These are phyloP conservation scores for Zopfochytrium polystomum DNA, from an alignment of 371 early-diverging fungal species.

Conservation along the genomic window DNA sequence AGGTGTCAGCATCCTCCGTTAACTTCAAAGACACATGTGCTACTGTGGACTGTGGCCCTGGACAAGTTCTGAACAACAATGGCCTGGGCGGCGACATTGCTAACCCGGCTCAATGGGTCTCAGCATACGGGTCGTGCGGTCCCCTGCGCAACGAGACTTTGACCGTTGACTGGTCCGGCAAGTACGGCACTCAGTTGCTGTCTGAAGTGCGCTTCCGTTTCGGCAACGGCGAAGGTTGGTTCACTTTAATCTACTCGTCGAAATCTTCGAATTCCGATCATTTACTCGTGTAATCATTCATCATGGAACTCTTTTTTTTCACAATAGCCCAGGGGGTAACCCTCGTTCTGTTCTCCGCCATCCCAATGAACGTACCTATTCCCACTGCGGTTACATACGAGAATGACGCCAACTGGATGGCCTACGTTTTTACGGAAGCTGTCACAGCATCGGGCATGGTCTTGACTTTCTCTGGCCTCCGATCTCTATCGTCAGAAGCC, in stretches of 20 bases:
- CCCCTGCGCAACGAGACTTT: conserved; percentile 6
- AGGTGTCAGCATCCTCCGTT: conserved; percentile 11
- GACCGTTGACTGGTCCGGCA: conserved; percentile 17
- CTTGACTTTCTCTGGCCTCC: conserved; percentile 11
- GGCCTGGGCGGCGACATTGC: conserved; percentile 5
- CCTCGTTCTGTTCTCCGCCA: conserved; percentile 18
- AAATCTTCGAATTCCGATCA: background rate
- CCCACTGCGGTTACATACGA: conserved; percentile 13
- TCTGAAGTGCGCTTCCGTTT: conserved; percentile 21
- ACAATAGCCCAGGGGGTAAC: conserved; percentile 8
- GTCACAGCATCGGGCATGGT: conserved; percentile 16
- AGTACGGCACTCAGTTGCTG: conserved; percentile 17
- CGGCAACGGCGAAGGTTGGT: conserved; percentile 17
- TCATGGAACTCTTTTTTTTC: background rate
- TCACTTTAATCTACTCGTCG: background rate
- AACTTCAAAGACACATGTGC: conserved; percentile 4
- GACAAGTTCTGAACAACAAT: conserved; percentile 10
- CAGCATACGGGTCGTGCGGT: conserved; percentile 13
- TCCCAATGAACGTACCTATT: conserved; percentile 15
- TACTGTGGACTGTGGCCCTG: conserved; percentile 1
- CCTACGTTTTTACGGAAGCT: conserved; percentile 14
- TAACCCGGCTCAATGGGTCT: conserved; percentile 26
- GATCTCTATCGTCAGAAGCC: too few relatives aligned
- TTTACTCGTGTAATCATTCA: background rate
- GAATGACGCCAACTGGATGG: conserved; percentile 13